Percentiles rank a stretch among this genome's conserved stretches.
Evolutionary conservation across 2,329 filamentous ascomycete species (phyloP).

Genomic region (Septoria linicola): DNA sequence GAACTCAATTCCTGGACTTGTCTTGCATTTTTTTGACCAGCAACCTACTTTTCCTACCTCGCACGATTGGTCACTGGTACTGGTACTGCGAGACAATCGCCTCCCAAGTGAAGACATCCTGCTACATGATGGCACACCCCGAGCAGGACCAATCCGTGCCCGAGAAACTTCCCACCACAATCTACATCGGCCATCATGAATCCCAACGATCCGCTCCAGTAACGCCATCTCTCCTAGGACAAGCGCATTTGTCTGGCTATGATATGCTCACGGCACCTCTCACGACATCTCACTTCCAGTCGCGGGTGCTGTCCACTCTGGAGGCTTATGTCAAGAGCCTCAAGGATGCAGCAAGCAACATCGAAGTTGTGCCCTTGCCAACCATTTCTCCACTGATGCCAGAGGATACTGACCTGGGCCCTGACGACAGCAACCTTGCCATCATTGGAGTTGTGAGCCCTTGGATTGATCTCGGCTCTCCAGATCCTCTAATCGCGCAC

Average conservation of each 20-base stretch:
- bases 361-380: constrained; percentile 44
- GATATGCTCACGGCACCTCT: constrained; percentile 76
- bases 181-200: constrained; percentile 75
- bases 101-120: not conserved
- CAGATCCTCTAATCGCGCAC: constrained; percentile 77
- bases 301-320: constrained; percentile 64
- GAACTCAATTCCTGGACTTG: not conserved
- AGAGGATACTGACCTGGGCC: constrained; percentile 73
- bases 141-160: constrained; percentile 4
- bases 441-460: constrained; percentile 78
- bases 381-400: constrained; percentile 66
- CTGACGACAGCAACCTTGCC: constrained; percentile 66
- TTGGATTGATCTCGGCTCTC: constrained; percentile 87
- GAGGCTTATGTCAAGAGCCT: constrained; percentile 55
- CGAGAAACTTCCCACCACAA: constrained; percentile 48
- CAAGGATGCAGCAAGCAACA: constrained; percentile 41
- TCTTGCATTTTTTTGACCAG: too few species aligned
- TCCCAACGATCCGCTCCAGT: constrained; percentile 49
- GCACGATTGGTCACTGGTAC: too few species aligned
- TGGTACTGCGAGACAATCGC: too few species aligned
- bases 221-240: constrained; percentile 61
- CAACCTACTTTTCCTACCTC: too few species aligned
- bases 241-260: constrained; percentile 64
- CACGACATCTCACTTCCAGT: constrained; percentile 70
- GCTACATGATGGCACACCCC: constrained; percentile 9